A percentile compares a stretch with the other conserved stretches of the same genome.
These are phyloP conservation scores for Aspergillus sojae DNA, from an alignment of 2,329 filamentous ascomycete species.

Conservation along the genomic window DNA sequence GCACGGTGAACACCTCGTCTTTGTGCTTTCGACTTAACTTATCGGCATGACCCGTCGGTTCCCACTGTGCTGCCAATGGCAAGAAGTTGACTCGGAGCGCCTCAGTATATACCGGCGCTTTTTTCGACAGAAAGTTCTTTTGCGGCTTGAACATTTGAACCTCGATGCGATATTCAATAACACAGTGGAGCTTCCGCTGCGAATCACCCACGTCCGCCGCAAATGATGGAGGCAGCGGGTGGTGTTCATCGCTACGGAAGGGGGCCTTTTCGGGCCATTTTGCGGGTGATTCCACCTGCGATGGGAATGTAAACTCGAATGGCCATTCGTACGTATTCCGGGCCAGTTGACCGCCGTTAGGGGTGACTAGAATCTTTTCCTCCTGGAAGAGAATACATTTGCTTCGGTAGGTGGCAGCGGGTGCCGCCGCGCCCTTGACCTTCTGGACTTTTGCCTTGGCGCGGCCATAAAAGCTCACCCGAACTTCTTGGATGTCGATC, in stretches of 20 bases:
- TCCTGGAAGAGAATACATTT: slow-evolving; percentile 20
- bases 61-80: slow-evolving; percentile 6
- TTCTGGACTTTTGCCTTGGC: slow-evolving; percentile 20
- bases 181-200: slow-evolving; percentile 10
- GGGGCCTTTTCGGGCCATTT: slow-evolving; percentile 12
- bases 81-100: slow-evolving; percentile 6
- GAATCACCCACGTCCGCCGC: slow-evolving; percentile 2
- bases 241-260: slow-evolving; percentile 15
- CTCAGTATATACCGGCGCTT: slow-evolving; percentile 6
- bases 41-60: not conserved
- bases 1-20: slow-evolving; percentile 12
- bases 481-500: slow-evolving; percentile 13
- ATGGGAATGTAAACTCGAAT: slow-evolving; percentile 15
- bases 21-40: slow-evolving; percentile 7
- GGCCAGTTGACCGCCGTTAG: not conserved
- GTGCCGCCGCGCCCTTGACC: slow-evolving; percentile 16
- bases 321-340: slow-evolving; percentile 17
- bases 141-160: slow-evolving; percentile 13
- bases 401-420: slow-evolving; percentile 17
- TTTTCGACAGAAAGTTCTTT: slow-evolving; percentile 7
- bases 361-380: slow-evolving; percentile 11
- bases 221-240: slow-evolving; percentile 17
- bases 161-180: slow-evolving; percentile 15
- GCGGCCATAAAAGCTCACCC: slow-evolving; percentile 16
- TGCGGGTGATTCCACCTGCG: slow-evolving; percentile 2